Conservation (phyloP, 2,329 filamentous ascomycete species). For the Lecanosticta acicola region DNA sequence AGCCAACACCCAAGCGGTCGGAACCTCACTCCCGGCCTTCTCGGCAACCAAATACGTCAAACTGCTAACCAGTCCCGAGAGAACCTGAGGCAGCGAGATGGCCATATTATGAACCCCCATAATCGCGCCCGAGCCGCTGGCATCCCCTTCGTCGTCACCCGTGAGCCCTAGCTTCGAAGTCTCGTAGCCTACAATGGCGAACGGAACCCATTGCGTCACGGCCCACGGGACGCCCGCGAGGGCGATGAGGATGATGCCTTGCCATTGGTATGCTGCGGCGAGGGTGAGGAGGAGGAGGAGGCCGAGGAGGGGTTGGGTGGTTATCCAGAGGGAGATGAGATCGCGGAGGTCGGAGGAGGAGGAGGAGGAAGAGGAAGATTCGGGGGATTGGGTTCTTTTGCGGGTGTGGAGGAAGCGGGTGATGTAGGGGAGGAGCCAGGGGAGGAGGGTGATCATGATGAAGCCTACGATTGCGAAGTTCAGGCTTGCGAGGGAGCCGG, state of each 20-base stretch:
- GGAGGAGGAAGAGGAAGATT: neutral
- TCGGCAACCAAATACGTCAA: slow-evolving; percentile 16
- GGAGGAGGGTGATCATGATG: slow-evolving; percentile 14
- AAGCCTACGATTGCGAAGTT: slow-evolving; percentile 20
- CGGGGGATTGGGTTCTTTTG: neutral
- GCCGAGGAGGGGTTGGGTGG: slow-evolving; percentile 17
- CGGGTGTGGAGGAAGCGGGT: slow-evolving; percentile 1
- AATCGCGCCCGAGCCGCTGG: slow-evolving; percentile 15
- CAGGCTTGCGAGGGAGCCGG: slow-evolving; percentile 15
- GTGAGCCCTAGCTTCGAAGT: slow-evolving; percentile 12
- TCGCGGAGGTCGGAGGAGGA: slow-evolving; percentile 5
- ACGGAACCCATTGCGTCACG: slow-evolving; percentile 20
- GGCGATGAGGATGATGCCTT: slow-evolving; percentile 18
- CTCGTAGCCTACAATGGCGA: slow-evolving; percentile 17
- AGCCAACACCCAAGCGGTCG: slow-evolving; percentile 18
- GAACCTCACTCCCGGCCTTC: slow-evolving; percentile 13
- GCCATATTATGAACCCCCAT: slow-evolving; percentile 21
- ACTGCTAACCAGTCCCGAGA: slow-evolving; percentile 14
- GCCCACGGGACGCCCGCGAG: slow-evolving; percentile 17
- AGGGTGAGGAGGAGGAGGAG: slow-evolving; percentile 15
- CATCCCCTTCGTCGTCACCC: slow-evolving; percentile 6
- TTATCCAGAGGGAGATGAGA: slow-evolving; percentile 16
- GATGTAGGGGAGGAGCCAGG: slow-evolving; percentile 7
- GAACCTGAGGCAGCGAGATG: slow-evolving; percentile 18
- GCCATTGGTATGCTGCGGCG: slow-evolving; percentile 16